phyloP scores from a whole-genome alignment of 768 basidiomycete species.

The Mycena vulgaris region DNA sequence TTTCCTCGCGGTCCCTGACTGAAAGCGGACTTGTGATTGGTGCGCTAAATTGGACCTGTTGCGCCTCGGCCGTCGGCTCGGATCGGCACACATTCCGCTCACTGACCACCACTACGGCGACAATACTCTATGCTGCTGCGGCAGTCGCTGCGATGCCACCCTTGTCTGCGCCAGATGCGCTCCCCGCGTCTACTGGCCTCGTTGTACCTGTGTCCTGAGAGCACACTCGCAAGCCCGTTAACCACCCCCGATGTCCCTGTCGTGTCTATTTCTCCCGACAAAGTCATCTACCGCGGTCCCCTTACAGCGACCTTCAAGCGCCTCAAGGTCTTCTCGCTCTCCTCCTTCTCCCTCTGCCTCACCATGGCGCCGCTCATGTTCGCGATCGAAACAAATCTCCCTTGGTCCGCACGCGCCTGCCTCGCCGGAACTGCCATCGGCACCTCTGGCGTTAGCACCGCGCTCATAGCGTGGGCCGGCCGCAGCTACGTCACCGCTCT shows the following conservation, averaged over 20 bases:
- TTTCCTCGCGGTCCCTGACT: too few relatives aligned
- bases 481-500: conserved; percentile 82
- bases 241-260: too few relatives aligned
- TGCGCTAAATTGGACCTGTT: too few relatives aligned
- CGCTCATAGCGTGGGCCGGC: conserved; percentile 79
- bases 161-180: not conserved
- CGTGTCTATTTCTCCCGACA: conserved; percentile 39
- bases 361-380: conserved; percentile 87
- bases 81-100: too few relatives aligned
- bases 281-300: conserved; percentile 77
- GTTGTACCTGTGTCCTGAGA: conserved; percentile 13
- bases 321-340: conserved; percentile 87
- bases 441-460: conserved; percentile 83
- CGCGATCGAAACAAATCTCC: conserved; percentile 83
- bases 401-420: conserved; percentile 75
- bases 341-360: conserved; percentile 79
- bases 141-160: conserved; percentile 33
- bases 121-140: conserved; percentile 27
- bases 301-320: conserved; percentile 80
- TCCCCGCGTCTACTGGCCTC: conserved; percentile 9
- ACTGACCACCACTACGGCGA: conserved; percentile 15
- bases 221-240: conserved; percentile 8
- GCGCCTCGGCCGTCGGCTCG: too few relatives aligned
- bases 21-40: too few relatives aligned
- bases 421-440: conserved; percentile 80